Percentiles rank a stretch among this genome's conserved stretches.
These are phyloP conservation scores for Arctostaphylos glauca DNA, from an alignment of 148 eudicot species.

Conservation along the genomic window DNA sequence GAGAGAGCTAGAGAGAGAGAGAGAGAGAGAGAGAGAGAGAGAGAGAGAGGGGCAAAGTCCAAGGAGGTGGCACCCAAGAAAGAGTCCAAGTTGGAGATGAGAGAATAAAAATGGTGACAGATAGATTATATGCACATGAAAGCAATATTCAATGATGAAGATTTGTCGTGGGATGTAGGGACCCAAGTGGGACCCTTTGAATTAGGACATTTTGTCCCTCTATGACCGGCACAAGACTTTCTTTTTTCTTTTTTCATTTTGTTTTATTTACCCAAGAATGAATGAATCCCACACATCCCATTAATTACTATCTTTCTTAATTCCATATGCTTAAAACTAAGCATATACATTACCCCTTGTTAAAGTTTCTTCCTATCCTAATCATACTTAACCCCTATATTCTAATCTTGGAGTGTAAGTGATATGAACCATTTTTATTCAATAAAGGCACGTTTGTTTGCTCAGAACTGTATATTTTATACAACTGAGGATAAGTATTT, in stretches of 20 bases:
- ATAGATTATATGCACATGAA: background rate
- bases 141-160: constrained; percentile 1
- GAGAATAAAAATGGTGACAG: background rate
- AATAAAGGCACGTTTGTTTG: background rate
- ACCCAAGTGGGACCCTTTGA: background rate
- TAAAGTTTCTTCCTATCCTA: background rate
- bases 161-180: background rate
- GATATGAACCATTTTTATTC: background rate
- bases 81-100: background rate
- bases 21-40: no score
- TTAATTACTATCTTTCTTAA: no score
- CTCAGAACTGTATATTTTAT: background rate
- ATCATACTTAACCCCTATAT: background rate
- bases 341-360: background rate
- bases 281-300: no score
- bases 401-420: background rate
- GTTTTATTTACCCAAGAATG: no score
- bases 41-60: no score
- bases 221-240: background rate
- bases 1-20: no score
- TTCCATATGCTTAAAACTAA: no score
- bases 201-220: background rate
- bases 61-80: background rate
- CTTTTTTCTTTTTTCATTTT: background rate
- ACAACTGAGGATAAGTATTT: no score